Conservation (phyloP, 306 rosid species). For the Vicia villosa region DNA sequence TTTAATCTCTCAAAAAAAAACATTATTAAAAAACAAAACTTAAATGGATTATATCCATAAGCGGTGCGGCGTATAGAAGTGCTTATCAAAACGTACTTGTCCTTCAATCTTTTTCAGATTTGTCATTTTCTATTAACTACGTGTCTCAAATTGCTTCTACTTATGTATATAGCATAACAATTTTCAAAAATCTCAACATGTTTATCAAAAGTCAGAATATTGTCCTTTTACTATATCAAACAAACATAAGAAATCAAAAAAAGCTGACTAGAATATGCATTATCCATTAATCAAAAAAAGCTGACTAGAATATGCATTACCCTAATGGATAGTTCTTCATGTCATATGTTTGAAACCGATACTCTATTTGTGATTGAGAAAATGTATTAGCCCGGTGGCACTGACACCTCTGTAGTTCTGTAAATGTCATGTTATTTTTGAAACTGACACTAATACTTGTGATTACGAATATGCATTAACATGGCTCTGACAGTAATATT, state of each 20-base stretch:
- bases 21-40: neutral
- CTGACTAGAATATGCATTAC: too few relatives aligned
- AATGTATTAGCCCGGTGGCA: too few relatives aligned
- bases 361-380: too few relatives aligned
- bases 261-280: conserved; percentile 28
- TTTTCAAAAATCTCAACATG: conserved; percentile 22
- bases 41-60: neutral
- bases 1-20: neutral
- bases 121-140: neutral
- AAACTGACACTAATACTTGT: too few relatives aligned
- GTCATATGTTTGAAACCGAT: too few relatives aligned
- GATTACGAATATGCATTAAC: too few relatives aligned
- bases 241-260: conserved; percentile 30
- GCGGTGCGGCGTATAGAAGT: neutral
- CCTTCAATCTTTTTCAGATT: conserved; percentile 3
- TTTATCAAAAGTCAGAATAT: conserved; percentile 24
- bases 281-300: too few relatives aligned
- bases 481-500: too few relatives aligned
- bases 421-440: too few relatives aligned
- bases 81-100: conserved; percentile 12
- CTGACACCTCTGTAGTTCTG: too few relatives aligned
- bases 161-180: conserved; percentile 14
- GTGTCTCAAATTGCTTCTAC: conserved; percentile 2
- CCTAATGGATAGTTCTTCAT: too few relatives aligned
- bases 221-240: conserved; percentile 15